phyloP scores from a whole-genome alignment of 371 early-diverging fungal species.

The Mortierella polycephala region DNA sequence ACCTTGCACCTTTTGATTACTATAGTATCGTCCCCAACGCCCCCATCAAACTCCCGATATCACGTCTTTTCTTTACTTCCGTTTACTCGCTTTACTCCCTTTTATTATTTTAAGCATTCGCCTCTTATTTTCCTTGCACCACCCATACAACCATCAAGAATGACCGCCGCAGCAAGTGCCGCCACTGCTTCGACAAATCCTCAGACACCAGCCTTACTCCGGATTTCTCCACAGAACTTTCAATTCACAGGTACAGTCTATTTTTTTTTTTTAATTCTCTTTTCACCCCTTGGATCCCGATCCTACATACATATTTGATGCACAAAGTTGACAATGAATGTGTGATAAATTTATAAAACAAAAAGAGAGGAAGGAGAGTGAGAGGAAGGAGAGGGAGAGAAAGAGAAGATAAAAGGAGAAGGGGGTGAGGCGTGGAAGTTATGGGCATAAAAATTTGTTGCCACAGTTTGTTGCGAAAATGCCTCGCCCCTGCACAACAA shows the following conservation, averaged over 20 bases:
- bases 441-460: too few species aligned
- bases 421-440: too few species aligned
- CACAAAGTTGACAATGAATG: too few species aligned
- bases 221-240: conserved; percentile 51
- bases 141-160: background rate
- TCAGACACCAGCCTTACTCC: conserved; percentile 26
- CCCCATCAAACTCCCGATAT: background rate
- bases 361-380: background rate
- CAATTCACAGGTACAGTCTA: conserved; percentile 47
- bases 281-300: background rate
- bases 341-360: background rate
- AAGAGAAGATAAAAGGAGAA: too few species aligned
- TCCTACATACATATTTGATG: background rate
- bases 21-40: background rate
- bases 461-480: too few species aligned
- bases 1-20: background rate
- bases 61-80: background rate
- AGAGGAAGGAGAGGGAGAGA: too few species aligned
- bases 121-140: background rate
- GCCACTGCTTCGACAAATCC: background rate
- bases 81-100: background rate
- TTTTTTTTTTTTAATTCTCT: background rate
- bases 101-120: background rate
- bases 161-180: background rate
- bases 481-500: too few species aligned